Percentiles rank a stretch among this genome's conserved stretches.
Evolutionary conservation across 805 yeast genomes (phyloP).

Genomic region (Saturnispora sekii): DNA sequence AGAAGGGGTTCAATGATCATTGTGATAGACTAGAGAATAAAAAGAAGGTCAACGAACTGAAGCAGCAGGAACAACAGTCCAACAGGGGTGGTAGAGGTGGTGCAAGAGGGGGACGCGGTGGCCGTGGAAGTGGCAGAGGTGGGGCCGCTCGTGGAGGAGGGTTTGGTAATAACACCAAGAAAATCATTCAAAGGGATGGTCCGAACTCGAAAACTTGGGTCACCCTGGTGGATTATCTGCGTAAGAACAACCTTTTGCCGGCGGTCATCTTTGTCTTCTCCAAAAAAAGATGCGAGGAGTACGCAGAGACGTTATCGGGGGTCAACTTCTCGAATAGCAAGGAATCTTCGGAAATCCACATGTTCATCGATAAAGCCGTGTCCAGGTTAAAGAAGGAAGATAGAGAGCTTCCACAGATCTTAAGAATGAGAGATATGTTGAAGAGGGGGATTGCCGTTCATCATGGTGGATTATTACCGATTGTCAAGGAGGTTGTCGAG

Average conservation of each 20-base stretch:
- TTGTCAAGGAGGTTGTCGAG: conserved; percentile 90
- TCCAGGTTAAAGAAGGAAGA: conserved; percentile 85
- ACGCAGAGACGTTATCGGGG: conserved; percentile 67
- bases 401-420: conserved; percentile 84
- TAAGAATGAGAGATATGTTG: conserved; percentile 70
- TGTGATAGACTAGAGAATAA: conserved; percentile 36
- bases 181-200: conserved; percentile 41
- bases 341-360: conserved; percentile 84
- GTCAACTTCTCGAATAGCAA: conserved; percentile 74
- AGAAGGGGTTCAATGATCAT: conserved; percentile 53
- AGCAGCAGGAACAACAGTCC: conserved; percentile 15
- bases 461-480: conserved; percentile 90
- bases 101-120: conserved; percentile 27
- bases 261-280: conserved; percentile 92
- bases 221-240: conserved; percentile 59
- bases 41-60: conserved; percentile 23
- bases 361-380: conserved; percentile 87
- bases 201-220: conserved; percentile 78
- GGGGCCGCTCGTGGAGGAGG: conserved; percentile 24
- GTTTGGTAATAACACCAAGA: conserved; percentile 24
- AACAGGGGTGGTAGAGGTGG: conserved; percentile 20
- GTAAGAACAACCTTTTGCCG: conserved; percentile 65
- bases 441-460: conserved; percentile 95
- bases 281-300: conserved; percentile 87
- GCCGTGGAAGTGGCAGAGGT: conserved; percentile 23